Evolutionary conservation across 2,329 filamentous ascomycete genomes (phyloP).

Genomic region (Alternaria tenuissima): DNA sequence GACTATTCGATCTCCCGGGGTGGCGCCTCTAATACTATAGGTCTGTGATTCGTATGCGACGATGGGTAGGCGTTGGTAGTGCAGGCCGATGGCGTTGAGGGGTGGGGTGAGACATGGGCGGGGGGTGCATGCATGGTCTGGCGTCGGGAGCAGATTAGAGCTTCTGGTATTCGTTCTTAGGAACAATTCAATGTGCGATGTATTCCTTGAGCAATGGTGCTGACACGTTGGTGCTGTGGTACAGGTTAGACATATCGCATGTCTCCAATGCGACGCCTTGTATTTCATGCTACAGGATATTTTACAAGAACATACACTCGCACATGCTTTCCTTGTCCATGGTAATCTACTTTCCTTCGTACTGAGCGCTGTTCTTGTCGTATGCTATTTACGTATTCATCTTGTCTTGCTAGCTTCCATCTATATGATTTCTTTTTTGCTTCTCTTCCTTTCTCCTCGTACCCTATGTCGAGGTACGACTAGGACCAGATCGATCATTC

Average conservation of each 20-base stretch:
- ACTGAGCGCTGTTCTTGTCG: too few species aligned
- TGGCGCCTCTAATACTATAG: constrained; percentile 30
- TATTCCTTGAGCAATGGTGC: neutral
- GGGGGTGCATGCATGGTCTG: constrained; percentile 15
- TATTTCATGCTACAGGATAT: neutral
- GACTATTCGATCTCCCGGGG: constrained; percentile 22
- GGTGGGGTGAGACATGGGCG: neutral
- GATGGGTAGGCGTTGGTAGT: neutral
- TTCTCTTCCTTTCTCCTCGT: too few species aligned
- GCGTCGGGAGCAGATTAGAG: constrained; percentile 2
- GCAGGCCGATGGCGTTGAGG: neutral
- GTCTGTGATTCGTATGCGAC: constrained; percentile 26
- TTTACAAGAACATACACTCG: too few species aligned
- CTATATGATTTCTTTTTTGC: too few species aligned
- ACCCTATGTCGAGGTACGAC: too few species aligned
- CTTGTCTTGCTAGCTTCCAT: too few species aligned
- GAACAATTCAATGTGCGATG: constrained; percentile 14
- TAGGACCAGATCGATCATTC: too few species aligned
- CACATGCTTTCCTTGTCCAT: too few species aligned
- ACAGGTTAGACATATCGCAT: neutral
- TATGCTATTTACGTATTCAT: too few species aligned
- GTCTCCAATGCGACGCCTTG: neutral
- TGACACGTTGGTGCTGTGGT: neutral
- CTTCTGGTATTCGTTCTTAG: neutral
- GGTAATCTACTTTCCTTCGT: too few species aligned